A percentile compares a stretch with the other conserved stretches of the same genome.
These are phyloP conservation scores for Nitzschia sp. DNA, from an alignment of 108 stramenopile genomes.

Conservation along the genomic window DNA sequence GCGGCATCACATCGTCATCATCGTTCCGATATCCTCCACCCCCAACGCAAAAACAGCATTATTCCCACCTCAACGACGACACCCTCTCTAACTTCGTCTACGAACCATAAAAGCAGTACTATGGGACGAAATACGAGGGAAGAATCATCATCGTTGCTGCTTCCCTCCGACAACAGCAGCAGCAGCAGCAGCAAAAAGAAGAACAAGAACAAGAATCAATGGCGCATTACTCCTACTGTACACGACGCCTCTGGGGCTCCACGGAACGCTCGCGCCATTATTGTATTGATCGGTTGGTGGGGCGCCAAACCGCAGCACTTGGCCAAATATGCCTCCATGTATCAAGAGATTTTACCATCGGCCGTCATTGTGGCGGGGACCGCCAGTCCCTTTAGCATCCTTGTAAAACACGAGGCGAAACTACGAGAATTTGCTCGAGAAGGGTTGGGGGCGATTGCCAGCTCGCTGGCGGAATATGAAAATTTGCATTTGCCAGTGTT, in stretches of 20 bases:
- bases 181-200: no score
- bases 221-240: not conserved
- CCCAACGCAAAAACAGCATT: no score
- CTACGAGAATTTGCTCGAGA: not conserved
- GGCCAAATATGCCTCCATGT: not conserved
- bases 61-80: no score
- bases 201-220: not conserved
- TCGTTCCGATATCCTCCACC: no score
- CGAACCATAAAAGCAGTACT: no score
- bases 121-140: no score
- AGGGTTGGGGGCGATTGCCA: constrained; percentile 1
- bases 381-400: constrained; percentile 2
- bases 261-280: not conserved
- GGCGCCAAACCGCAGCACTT: constrained; percentile 5
- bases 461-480: not conserved
- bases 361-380: constrained; percentile 12
- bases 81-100: no score
- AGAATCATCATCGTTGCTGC: no score
- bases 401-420: not conserved
- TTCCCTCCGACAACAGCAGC: no score
- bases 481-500: constrained; percentile 3
- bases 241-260: not conserved
- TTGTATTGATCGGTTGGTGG: constrained; percentile 16
- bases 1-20: no score
- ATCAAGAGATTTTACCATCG: constrained; percentile 10